Evolutionary conservation across 1,284 basidiomycete genomes (phyloP).

Genomic region (Pseudozyma pruni): DNA sequence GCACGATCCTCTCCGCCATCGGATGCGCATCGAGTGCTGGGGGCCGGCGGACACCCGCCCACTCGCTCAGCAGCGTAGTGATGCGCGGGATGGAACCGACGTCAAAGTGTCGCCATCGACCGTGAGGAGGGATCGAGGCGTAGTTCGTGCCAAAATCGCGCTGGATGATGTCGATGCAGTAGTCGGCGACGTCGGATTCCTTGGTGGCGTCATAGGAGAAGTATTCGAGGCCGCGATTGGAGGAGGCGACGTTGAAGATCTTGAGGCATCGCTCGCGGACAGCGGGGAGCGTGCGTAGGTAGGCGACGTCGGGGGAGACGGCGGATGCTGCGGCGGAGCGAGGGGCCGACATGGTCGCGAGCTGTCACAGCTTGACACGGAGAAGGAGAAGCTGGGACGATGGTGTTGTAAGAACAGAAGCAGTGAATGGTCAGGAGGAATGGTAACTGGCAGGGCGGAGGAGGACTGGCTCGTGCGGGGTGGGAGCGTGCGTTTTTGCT

Average conservation of each 20-base stretch:
- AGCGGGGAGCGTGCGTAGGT: slow-evolving; percentile 85
- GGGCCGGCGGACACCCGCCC: slow-evolving; percentile 16
- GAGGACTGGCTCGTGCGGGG: too few species aligned
- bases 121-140: slow-evolving; percentile 84
- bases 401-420: too few species aligned
- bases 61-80: slow-evolving; percentile 42
- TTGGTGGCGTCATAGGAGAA: slow-evolving; percentile 85
- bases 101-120: slow-evolving; percentile 85
- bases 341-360: not conserved
- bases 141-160: slow-evolving; percentile 83
- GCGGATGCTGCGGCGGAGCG: not conserved
- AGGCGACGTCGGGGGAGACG: slow-evolving; percentile 24
- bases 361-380: too few species aligned
- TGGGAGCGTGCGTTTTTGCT: too few species aligned
- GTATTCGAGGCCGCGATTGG: slow-evolving; percentile 78
- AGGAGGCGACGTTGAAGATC: slow-evolving; percentile 77
- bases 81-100: slow-evolving; percentile 49
- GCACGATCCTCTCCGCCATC: slow-evolving; percentile 4
- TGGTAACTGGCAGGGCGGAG: too few species aligned
- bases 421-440: too few species aligned
- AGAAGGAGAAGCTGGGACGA: too few species aligned
- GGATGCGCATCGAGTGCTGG: not conserved
- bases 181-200: slow-evolving; percentile 79
- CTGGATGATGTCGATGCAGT: slow-evolving; percentile 84
- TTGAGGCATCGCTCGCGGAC: slow-evolving; percentile 84